Base-by-base conservation (phyloP, 225 moss, liverwort and hornwort species). In the Pleurozium schreberi region DNA sequence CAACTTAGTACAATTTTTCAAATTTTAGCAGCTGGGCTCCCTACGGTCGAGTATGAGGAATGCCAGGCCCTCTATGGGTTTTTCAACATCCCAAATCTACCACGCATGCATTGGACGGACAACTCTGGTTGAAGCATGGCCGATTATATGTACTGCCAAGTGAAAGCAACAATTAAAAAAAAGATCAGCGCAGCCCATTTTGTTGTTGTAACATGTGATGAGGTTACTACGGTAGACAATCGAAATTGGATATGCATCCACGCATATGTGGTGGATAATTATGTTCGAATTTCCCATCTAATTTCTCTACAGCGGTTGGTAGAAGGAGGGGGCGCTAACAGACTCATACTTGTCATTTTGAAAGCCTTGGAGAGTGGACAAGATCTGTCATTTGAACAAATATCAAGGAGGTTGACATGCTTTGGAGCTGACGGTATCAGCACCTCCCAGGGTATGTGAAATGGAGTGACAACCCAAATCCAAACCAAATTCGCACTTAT, bases 271-370 rank as follows among this genome's bases (percentile, higher is more conserved):
- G 20, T 67, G 0, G 11, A 38, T 6, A 67, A 67, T 38, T 21
- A 67, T 6, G 12, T 22, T 0, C 21, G 21, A 7, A 68, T n/a
- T 5, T 22, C 4, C 3, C 21, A 11, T 12, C 4, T 68, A 7
- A 7, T 68, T 1, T 68, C 22, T 1, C 12, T 68, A 12, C 12
- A 68, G 0, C n/a, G 6, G 1, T 6, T 68, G 6, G 21, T n/a
- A 0, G n/a, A n/a, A 22, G 12, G 22, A 19, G 2, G 2, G 10
- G 5, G 20, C 38, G 66, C 3, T 10, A 11, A 66, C 6, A 19
- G 6, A 6, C 6, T 68, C 0, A 68, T 4, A 0, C 3, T 22
- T 0, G 5, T 22, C 21, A 22, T 68, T 6, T 5, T 68, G 11
- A 68, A 68, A 6, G 22, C 21, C 12, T n/a, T 68, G 0, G 10